These are phyloP conservation scores for Aspergillus luchuensis DNA, from an alignment of 2,329 filamentous ascomycete genomes.

Conservation along the genomic window DNA sequence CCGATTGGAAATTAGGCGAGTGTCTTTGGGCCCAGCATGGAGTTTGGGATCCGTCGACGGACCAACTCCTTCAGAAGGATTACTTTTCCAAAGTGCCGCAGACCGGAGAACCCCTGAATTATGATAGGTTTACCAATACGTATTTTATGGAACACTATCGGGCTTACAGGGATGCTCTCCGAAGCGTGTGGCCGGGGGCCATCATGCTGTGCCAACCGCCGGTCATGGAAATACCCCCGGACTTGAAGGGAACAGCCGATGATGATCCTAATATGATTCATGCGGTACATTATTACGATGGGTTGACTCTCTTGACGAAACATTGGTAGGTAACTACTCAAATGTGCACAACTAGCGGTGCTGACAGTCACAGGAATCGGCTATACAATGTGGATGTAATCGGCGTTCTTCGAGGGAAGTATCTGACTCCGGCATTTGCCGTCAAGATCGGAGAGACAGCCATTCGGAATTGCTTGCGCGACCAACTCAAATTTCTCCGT, in stretches of 20 bases:
- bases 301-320: constrained; percentile 94
- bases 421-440: constrained; percentile 84
- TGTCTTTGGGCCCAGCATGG: constrained; percentile 97
- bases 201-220: constrained; percentile 91
- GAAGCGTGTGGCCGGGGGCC: constrained; percentile 72
- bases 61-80: constrained; percentile 76
- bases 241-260: constrained; percentile 81
- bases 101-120: constrained; percentile 73
- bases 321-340: constrained; percentile 66
- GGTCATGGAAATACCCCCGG: constrained; percentile 86
- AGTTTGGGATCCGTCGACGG: constrained; percentile 82
- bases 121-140: constrained; percentile 83
- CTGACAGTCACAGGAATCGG: constrained; percentile 63
- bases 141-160: constrained; percentile 90
- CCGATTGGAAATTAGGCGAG: constrained; percentile 87
- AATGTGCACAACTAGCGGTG: not conserved
- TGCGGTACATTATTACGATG: constrained; percentile 94
- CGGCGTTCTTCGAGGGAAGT: constrained; percentile 84
- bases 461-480: constrained; percentile 87
- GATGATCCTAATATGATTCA: constrained; percentile 91
- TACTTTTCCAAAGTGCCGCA: constrained; percentile 82
- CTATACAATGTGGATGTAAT: constrained; percentile 97
- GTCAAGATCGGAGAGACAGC: constrained; percentile 91
- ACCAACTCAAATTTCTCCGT: constrained; percentile 79
- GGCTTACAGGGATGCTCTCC: constrained; percentile 72